phyloP scores from a whole-genome alignment of 1,139 yeast genomes.

The Magnusiomyces paraingens region DNA sequence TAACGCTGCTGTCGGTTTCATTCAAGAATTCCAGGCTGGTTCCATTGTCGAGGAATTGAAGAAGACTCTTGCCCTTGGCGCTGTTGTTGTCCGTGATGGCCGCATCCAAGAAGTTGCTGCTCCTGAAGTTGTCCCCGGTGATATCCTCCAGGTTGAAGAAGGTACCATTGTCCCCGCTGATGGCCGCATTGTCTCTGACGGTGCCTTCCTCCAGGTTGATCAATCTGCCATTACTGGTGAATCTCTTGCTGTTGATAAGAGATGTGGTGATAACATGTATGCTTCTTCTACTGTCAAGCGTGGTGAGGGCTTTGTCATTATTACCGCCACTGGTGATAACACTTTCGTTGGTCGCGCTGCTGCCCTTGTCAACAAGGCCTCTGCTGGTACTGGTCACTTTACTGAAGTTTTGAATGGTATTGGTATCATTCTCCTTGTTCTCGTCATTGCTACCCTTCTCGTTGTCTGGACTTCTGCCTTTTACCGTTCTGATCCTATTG shows the following conservation, averaged over 20 bases:
- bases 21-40: slow-evolving; percentile 77
- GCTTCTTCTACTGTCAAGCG: slow-evolving; percentile 95
- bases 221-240: slow-evolving; percentile 99
- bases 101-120: slow-evolving; percentile 54
- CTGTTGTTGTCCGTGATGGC: slow-evolving; percentile 65
- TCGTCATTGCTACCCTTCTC: slow-evolving; percentile 81
- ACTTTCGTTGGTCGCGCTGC: slow-evolving; percentile 96
- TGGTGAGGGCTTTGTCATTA: slow-evolving; percentile 95
- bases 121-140: slow-evolving; percentile 74
- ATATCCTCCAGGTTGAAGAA: slow-evolving; percentile 68
- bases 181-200: slow-evolving; percentile 88
- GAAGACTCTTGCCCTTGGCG: slow-evolving; percentile 41
- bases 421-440: slow-evolving; percentile 85
- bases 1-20: slow-evolving; percentile 93
- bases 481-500: slow-evolving; percentile 89
- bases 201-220: slow-evolving; percentile 85
- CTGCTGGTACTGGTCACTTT: slow-evolving; percentile 92
- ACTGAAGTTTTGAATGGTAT: slow-evolving; percentile 97
- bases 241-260: slow-evolving; percentile 93
- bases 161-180: slow-evolving; percentile 84
- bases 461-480: slow-evolving; percentile 92
- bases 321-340: slow-evolving; percentile 91
- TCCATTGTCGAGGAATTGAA: slow-evolving; percentile 42
- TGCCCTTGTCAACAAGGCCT: slow-evolving; percentile 91
- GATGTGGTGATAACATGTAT: slow-evolving; percentile 79